These are phyloP conservation scores for Cladosporium halotolerans DNA, from an alignment of 2,329 filamentous ascomycete species.

Conservation along the genomic window DNA sequence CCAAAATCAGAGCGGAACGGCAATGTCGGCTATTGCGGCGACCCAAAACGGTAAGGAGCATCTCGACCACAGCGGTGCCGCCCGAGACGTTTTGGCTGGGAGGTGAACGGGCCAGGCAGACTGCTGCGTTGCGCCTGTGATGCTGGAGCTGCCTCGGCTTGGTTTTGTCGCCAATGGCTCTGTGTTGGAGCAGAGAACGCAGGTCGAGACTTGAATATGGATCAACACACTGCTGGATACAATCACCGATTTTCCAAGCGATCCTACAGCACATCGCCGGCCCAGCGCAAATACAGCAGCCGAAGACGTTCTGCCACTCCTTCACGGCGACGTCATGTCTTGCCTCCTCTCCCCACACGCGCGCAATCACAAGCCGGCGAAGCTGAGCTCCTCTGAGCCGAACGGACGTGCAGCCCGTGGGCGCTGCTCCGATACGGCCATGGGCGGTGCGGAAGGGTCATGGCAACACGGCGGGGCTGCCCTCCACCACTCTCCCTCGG, in stretches of 20 bases:
- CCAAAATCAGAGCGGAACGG: background rate
- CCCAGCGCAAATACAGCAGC: conserved; percentile 4
- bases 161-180: too few relatives aligned
- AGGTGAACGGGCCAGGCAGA: too few relatives aligned
- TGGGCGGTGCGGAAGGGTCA: conserved; percentile 9
- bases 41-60: background rate
- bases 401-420: conserved; percentile 3
- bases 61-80: background rate
- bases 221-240: background rate
- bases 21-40: conserved; percentile 7
- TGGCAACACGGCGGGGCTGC: conserved; percentile 3
- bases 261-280: background rate
- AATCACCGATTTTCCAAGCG: too few relatives aligned
- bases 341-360: background rate
- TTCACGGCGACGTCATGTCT: conserved; percentile 2
- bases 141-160: too few relatives aligned
- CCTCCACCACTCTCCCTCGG: conserved; percentile 1
- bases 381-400: conserved; percentile 10
- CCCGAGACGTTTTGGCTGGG: background rate
- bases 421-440: conserved; percentile 5
- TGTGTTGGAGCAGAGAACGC: too few relatives aligned
- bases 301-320: background rate
- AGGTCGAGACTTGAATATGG: background rate
- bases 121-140: too few relatives aligned
- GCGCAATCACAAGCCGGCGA: conserved; percentile 9